Base-by-base conservation (phyloP, 257 asterid species). In the Scutellaria baicalensis region DNA sequence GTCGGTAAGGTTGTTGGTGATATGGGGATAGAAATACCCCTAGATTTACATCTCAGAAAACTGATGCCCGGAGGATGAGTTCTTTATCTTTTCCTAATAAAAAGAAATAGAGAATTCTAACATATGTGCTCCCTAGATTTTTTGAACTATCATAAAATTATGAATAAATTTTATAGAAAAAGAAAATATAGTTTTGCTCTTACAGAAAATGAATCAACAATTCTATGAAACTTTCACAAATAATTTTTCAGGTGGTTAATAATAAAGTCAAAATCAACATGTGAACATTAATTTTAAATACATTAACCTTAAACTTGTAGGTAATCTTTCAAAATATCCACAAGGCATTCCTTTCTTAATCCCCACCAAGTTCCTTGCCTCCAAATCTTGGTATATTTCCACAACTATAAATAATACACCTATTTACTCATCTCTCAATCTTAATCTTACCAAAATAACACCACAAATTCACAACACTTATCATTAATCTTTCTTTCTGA, bases 321-420 rank as follows among this genome's bases (percentile, higher is more conserved):
- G 68, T 49, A 58, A 74, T 42, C 72, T 75, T 52, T 42, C 39
- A 18, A 71, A 6, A 49, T 35, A 71, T 35, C 69, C 58, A 63
- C 68, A 81, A 78, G 83, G 55, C 69, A 81, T 81, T 78, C 85
- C 82, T 81, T 81, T 67, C 85, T 81, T 81, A 57, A 63, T 71
- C 47, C 10, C 71, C 23, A 43, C 69, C 56, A 39, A 70, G 72
- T 81, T 81, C 12, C 83, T 78, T 81, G 77, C 11, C 77, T 45
- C 1, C 69, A 81, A 81, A 78, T 79, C 45, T 74, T 70, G 68
- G 80, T 48, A 74, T 75, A 81, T 78, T 71, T 50, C 64, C 11
- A 5, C 59, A 18, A 18, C 71, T 77, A 70, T 81, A 74, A n/a
- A n/a, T n/a, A n/a, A n/a, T 62, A 74, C 47, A 71, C 69, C 75